Conservation (phyloP, 257 asterid species). For the Nicotiana otophora region DNA sequence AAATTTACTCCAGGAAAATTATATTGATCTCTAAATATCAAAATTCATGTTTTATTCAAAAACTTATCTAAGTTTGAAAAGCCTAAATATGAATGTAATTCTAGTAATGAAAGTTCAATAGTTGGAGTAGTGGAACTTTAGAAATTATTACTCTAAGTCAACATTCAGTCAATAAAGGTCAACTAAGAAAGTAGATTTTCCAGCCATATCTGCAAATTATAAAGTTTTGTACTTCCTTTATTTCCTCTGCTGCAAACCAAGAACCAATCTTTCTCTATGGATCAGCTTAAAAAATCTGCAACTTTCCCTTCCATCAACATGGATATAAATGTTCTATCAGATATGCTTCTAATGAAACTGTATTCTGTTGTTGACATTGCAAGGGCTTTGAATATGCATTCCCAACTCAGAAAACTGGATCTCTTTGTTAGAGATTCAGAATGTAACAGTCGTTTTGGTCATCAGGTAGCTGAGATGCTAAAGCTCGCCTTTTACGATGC, state of each 20-base stretch:
- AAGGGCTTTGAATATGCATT: not conserved
- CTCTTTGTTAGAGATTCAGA: not conserved
- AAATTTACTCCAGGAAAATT: too few species aligned
- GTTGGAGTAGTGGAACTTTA: too few species aligned
- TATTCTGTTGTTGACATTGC: not conserved
- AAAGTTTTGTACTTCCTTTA: not conserved
- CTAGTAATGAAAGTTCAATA: too few species aligned
- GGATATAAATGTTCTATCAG: not conserved
- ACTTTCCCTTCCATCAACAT: not conserved
- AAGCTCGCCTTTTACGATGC: not conserved
- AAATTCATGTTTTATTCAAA: too few species aligned
- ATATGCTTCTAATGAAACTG: not conserved
- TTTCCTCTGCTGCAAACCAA: not conserved
- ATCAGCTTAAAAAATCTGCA: not conserved
- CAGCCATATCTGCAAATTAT: not conserved
- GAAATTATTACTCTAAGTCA: too few species aligned
- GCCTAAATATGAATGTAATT: too few species aligned
- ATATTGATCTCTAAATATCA: too few species aligned
- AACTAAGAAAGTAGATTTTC: too few species aligned
- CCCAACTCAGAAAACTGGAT: not conserved
- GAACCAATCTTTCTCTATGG: not conserved
- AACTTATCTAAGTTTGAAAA: too few species aligned
- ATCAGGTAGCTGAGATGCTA: not conserved
- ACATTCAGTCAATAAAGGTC: too few species aligned
- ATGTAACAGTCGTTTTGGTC: not conserved